Evolutionary conservation across 306 rosid species (phyloP), one percentile per base, ranked within the genome.

Genomic region (Hippophae gyantsensis): DNA sequence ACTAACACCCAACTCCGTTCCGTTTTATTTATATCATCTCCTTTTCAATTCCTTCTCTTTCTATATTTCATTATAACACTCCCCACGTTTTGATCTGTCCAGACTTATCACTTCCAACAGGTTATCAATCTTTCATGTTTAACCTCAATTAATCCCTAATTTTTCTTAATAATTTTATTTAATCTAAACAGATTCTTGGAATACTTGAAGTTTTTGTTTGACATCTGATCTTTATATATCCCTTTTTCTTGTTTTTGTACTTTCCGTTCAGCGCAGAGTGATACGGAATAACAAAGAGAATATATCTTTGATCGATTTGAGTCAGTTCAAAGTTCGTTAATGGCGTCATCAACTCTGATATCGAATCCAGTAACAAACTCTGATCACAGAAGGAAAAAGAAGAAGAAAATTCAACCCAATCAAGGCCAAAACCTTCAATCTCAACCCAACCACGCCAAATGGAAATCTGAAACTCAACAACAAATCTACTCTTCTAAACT

Each of bases 381-480:
- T 32, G 85, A 83, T 27, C 78, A 41, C 2, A 79, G 72, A 66
- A 83, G 68, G 74, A 81, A 71, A 60, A 87, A 55, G 73, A 82
- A 77, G 82, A 86, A 86, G 81, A 89, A 77, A 74, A 42, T 60
- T 26, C 84, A 76, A 32, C 32, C 74, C 14, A 78, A 69, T 7
- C 94, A 70, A 47, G 70, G 66, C 42, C 57, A 56, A 47, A 63
- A 71, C 46, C 57, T 50, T 13, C 65, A 67, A 53, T 7, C 57
- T 18, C 57, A 53, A 47, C 10, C 51, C 12, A 53, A 41, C 56
- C 75, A 69, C 10, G 62, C 55, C 5, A 85, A 68, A 51, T 92
- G 95, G 99, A 82, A 88, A 64, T 87, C 96, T 5, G 79, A 82
- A 50, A 43, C 82, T 3, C 96, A 87, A n/a, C 87, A 92, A 42